Percentiles rank a stretch among this genome's conserved stretches.
phyloP scores from a whole-genome alignment of 2,329 filamentous ascomycete species.

The Penicillium freii region DNA sequence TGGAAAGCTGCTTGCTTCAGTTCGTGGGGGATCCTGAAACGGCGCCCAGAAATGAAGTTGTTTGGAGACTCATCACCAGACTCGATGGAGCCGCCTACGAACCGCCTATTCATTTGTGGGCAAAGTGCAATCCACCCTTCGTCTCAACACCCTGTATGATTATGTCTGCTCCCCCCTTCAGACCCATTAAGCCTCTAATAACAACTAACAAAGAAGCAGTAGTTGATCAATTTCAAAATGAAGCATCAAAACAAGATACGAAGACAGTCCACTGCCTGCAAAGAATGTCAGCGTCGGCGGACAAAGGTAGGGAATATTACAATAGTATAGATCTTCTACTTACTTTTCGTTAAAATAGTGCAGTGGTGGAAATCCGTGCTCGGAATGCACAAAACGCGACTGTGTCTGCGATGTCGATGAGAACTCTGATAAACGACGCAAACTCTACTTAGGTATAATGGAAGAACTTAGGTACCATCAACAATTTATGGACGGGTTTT shows the following conservation, averaged over 20 bases:
- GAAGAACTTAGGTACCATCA: slow-evolving; percentile 4
- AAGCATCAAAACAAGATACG: background rate
- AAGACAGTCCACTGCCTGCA: slow-evolving; percentile 1
- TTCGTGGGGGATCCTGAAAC: too few relatives aligned
- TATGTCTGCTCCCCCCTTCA: background rate
- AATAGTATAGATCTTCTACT: background rate
- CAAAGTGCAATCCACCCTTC: too few relatives aligned
- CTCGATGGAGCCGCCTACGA: too few relatives aligned
- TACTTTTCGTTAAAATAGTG: slow-evolving; percentile 1
- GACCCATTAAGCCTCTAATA: background rate
- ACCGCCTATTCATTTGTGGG: too few relatives aligned
- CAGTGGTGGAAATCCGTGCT: background rate
- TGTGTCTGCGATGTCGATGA: background rate
- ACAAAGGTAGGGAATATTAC: slow-evolving; percentile 2
- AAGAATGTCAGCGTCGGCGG: slow-evolving; percentile 11
- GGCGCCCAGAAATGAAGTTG: too few relatives aligned
- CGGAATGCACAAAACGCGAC: background rate
- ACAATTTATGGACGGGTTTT: background rate
- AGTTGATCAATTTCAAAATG: background rate
- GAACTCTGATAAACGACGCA: background rate
- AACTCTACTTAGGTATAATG: background rate
- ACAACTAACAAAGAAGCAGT: background rate
- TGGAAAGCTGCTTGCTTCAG: too few relatives aligned
- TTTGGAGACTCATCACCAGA: too few relatives aligned
- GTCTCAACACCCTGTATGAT: background rate